These are phyloP conservation scores for Arabidopsis arenosa DNA, from an alignment of 345 rosid genomes.

Conservation along the genomic window DNA sequence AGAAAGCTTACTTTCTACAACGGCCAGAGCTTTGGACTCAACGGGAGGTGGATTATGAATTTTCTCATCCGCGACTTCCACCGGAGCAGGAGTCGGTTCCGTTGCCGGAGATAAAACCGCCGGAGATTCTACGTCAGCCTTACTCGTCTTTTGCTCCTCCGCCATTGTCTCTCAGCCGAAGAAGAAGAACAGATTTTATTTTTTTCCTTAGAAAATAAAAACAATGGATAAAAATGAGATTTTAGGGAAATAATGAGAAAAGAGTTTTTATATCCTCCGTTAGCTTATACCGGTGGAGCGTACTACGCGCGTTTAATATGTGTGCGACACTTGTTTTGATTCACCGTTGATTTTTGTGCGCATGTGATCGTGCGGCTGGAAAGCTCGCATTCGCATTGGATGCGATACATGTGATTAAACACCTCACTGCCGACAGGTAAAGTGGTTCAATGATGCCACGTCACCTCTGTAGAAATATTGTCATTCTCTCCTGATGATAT, in stretches of 20 bases:
- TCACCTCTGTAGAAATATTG: constrained; percentile 5
- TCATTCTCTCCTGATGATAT: neutral
- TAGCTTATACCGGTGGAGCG: constrained; percentile 35
- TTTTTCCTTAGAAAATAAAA: neutral
- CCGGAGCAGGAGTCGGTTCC: constrained; percentile 44
- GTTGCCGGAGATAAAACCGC: constrained; percentile 39
- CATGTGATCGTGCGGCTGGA: constrained; percentile 50
- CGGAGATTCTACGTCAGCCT: constrained; percentile 46
- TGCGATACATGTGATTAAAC: constrained; percentile 41
- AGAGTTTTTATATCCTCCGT: constrained; percentile 38
- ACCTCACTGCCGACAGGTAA: constrained; percentile 62
- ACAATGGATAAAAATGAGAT: constrained; percentile 6
- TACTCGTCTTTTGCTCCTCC: constrained; percentile 53
- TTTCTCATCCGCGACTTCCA: constrained; percentile 50
- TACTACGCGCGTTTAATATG: constrained; percentile 43
- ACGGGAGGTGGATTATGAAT: constrained; percentile 47
- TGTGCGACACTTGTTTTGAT: constrained; percentile 5
- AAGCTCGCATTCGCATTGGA: constrained; percentile 20
- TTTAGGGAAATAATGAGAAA: constrained; percentile 19
- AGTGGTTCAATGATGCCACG: constrained; percentile 36
- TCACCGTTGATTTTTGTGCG: constrained; percentile 42
- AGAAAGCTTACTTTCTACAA: constrained; percentile 60
- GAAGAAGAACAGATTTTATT: neutral
- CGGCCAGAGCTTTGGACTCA: constrained; percentile 66
- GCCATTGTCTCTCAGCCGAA: constrained; percentile 53